phyloP scores from a whole-genome alignment of 2,329 filamentous ascomycete species.

The Sclerotinia spermophila region DNA sequence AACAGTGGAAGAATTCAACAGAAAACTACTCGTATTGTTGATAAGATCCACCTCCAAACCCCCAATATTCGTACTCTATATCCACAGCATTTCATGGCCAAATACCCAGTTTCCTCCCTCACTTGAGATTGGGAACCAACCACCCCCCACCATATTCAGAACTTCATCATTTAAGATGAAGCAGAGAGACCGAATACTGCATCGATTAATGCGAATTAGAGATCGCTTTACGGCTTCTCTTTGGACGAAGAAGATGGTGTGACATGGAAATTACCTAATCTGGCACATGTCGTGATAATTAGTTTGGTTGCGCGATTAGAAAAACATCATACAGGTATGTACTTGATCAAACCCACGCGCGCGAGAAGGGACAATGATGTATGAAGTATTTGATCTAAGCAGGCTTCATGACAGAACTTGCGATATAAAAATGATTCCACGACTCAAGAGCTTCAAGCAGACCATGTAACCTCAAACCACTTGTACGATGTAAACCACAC shows the following conservation, averaged over 20 bases:
- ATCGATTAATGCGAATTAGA: neutral
- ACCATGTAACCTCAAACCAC: neutral
- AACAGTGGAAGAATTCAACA: neutral
- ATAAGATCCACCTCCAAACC: neutral
- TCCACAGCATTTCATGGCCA: neutral
- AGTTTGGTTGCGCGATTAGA: conserved; percentile 5
- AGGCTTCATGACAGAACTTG: neutral
- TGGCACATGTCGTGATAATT: conserved; percentile 28
- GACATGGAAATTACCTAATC: conserved; percentile 21
- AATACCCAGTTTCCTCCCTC: conserved; percentile 3
- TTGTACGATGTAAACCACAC: neutral
- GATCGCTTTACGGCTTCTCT: neutral
- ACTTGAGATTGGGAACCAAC: conserved; percentile 10
- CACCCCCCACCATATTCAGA: neutral
- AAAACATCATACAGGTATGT: neutral
- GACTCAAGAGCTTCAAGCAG: neutral
- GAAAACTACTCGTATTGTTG: neutral
- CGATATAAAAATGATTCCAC: neutral
- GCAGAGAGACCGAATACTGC: conserved; percentile 3
- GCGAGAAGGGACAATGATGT: neutral
- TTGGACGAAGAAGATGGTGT: conserved; percentile 16
- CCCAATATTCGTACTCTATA: neutral
- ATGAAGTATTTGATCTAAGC: neutral
- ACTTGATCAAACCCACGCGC: neutral
- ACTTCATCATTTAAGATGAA: neutral